Evolutionary conservation across 116 monocot species (phyloP).

Genomic region (Trichopus zeylanicus): DNA sequence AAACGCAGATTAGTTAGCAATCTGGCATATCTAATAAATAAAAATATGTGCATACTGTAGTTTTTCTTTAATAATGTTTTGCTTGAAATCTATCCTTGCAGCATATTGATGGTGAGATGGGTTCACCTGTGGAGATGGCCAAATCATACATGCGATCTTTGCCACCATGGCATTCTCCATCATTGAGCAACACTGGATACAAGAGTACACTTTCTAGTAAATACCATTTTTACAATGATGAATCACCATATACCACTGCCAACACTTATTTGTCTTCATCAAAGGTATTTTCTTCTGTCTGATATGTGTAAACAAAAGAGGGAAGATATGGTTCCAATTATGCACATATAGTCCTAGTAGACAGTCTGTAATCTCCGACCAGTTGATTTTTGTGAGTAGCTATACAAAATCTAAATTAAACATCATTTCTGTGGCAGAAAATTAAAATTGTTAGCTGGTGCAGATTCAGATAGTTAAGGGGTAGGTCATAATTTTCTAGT

Average conservation of each 20-base stretch:
- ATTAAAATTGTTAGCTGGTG: too few relatives aligned
- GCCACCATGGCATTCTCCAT: slow-evolving; percentile 76
- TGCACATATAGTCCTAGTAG: not conserved
- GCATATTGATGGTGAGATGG: slow-evolving; percentile 26
- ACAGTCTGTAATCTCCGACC: too few relatives aligned
- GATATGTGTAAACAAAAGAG: not conserved
- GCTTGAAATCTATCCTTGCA: too few relatives aligned
- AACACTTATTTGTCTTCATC: slow-evolving; percentile 19
- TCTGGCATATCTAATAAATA: too few relatives aligned
- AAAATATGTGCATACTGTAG: too few relatives aligned
- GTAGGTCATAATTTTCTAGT: too few relatives aligned
- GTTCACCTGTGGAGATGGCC: slow-evolving; percentile 69
- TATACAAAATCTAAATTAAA: too few relatives aligned
- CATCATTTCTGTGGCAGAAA: too few relatives aligned
- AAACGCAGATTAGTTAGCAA: too few relatives aligned
- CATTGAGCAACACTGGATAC: slow-evolving; percentile 24
- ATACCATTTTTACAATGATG: slow-evolving; percentile 14
- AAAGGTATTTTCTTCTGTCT: slow-evolving; percentile 17
- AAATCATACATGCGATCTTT: slow-evolving; percentile 81
- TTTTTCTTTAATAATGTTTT: too few relatives aligned
- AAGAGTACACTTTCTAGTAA: slow-evolving; percentile 23
- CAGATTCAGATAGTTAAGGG: too few relatives aligned
- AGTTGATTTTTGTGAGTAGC: too few relatives aligned
- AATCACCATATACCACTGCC: slow-evolving; percentile 4
- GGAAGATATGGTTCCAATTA: not conserved